Evolutionary conservation across 345 rosid genomes (phyloP), one percentile per base, ranked within the genome.

Genomic region (Brassica nigra): DNA sequence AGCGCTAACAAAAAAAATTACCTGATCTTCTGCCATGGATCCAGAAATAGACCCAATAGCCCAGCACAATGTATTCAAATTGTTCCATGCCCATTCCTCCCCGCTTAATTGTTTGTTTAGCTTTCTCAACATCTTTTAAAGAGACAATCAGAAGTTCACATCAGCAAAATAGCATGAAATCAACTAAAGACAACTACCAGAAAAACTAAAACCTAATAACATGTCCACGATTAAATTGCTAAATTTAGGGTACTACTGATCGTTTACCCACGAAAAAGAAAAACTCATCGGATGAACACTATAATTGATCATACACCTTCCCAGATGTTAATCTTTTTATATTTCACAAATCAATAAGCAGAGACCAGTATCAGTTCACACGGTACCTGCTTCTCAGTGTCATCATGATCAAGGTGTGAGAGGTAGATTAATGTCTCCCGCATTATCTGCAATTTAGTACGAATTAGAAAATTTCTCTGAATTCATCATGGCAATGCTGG

Each of bases 1-100:
- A 49, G 62, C 57, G 33, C 65, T 49, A 66, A 39, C 52, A 75
- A 37, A 74, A 59, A 59, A 54, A 15, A 11, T 70, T 87, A 96
- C 98, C 97, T 96, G 99, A 54, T 96, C 98, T 84, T 96, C 99
- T 86, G 88, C 84, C 99, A 96, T 96, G 71, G 98, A 96, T 66
- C 99, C 98, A 68, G 99, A 96, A 55, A 96, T 96, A 68, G 99
- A 96, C 74, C 99, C 98, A 72, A 96, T 96, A 72, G 98, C 99
- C 99, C 99, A 96, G 86, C 99, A 96, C 71, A 96, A 84, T 6
- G 99, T 96, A 80, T 92, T 96, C 61, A 96, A 69, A 71, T 93
- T 96, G 85, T 96, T 96, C 99, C 98, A 93, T 20, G 92, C 91
- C 97, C 98, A 96, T 79, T 96, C 99, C 86, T 96, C 98, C 77